These are phyloP conservation scores for Hemileccinum rubropunctum DNA, from an alignment of 768 basidiomycete genomes.

Conservation along the genomic window DNA sequence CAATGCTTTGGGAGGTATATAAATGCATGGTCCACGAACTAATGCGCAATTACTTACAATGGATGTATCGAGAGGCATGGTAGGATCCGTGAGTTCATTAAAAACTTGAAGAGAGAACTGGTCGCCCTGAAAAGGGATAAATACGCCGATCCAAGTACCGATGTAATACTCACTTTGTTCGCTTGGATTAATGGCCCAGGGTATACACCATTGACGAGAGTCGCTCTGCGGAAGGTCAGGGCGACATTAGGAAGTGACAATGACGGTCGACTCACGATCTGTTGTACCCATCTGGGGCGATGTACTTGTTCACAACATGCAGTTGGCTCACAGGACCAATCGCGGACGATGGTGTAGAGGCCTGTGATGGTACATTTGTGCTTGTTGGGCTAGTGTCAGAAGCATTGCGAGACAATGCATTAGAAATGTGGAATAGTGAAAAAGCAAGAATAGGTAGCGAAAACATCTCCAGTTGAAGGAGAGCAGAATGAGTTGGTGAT, in stretches of 20 bases:
- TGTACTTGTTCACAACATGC: conserved; percentile 35
- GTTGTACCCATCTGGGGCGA: conserved; percentile 50
- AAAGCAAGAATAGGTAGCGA: conserved; percentile 4
- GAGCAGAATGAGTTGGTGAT: not conserved
- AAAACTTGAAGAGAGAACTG: conserved; percentile 41
- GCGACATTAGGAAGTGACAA: not conserved
- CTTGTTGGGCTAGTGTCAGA: not conserved
- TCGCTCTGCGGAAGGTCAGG: conserved; percentile 30
- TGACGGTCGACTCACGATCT: conserved; percentile 27
- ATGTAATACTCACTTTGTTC: conserved; percentile 26
- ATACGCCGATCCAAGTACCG: not conserved
- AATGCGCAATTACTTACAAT: conserved; percentile 19
- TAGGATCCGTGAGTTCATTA: conserved; percentile 42
- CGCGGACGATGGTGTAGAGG: not conserved
- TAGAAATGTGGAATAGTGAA: conserved; percentile 4
- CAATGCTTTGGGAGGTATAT: conserved; percentile 26
- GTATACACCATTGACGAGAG: conserved; percentile 42
- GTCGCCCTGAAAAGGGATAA: conserved; percentile 31
- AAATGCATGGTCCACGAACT: conserved; percentile 11
- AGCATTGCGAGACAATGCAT: not conserved
- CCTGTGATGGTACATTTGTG: not conserved
- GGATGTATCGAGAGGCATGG: conserved; percentile 50
- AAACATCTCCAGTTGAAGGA: not conserved
- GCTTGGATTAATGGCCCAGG: conserved; percentile 47
- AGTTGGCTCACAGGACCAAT: conserved; percentile 27